These are phyloP conservation scores for Dendryphion nanum DNA, from an alignment of 2,329 filamentous ascomycete genomes.

Conservation along the genomic window DNA sequence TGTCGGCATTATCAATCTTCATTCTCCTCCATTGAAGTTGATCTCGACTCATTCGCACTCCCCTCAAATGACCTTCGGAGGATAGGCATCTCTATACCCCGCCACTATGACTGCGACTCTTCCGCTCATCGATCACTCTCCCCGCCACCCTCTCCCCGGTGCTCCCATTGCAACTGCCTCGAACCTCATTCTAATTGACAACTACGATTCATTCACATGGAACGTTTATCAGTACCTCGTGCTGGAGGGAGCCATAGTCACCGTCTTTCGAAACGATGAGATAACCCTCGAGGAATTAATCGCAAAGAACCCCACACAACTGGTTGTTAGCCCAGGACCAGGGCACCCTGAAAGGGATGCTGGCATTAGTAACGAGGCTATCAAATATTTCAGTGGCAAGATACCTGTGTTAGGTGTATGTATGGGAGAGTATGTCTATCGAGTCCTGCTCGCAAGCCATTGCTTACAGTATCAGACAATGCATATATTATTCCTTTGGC, in stretches of 20 bases:
- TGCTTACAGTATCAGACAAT: constrained; percentile 61
- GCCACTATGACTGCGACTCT: neutral
- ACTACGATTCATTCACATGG: constrained; percentile 99
- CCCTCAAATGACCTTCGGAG: too few species aligned
- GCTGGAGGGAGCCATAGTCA: constrained; percentile 89
- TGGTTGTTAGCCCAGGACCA: constrained; percentile 92
- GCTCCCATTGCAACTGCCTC: constrained; percentile 74
- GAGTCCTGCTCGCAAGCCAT: neutral
- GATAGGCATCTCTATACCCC: too few species aligned
- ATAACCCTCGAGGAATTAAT: constrained; percentile 82
- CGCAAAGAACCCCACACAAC: constrained; percentile 80
- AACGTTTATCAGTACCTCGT: constrained; percentile 98
- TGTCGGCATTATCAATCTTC: too few species aligned
- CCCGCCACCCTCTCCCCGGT: constrained; percentile 75
- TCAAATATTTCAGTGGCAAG: constrained; percentile 88
- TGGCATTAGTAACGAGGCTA: constrained; percentile 88
- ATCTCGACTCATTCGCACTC: too few species aligned
- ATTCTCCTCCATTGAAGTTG: too few species aligned
- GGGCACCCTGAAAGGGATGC: constrained; percentile 91
- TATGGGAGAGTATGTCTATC: constrained; percentile 78
- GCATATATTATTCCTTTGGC: constrained; percentile 91
- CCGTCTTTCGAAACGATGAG: constrained; percentile 89
- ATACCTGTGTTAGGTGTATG: constrained; percentile 96
- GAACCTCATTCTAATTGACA: constrained; percentile 94
- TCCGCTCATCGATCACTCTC: constrained; percentile 75